Conservation (phyloP, 2,329 filamentous ascomycete genomes). For the Microcyclosporella mali region DNA sequence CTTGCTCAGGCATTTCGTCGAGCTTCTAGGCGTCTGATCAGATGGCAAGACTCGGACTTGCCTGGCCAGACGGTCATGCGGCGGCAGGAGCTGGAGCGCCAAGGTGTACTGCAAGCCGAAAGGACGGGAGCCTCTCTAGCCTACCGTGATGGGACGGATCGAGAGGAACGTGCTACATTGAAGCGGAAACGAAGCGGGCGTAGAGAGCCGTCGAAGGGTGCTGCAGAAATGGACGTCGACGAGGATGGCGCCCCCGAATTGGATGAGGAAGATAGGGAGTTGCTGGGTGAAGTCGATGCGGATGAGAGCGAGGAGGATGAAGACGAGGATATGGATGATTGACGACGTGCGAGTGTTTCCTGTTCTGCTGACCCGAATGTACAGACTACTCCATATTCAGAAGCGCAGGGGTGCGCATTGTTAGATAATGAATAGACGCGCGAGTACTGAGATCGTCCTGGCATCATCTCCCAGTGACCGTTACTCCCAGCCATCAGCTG, state of each 20-base stretch:
- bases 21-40: slow-evolving; percentile 57
- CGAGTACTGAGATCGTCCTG: too few relatives aligned
- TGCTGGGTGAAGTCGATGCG: slow-evolving; percentile 34
- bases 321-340: slow-evolving; percentile 25
- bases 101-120: slow-evolving; percentile 3
- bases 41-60: slow-evolving; percentile 54
- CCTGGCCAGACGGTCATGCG: slow-evolving; percentile 24
- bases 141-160: too few relatives aligned
- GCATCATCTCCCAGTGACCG: too few relatives aligned
- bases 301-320: slow-evolving; percentile 34
- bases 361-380: neutral
- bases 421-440: too few relatives aligned
- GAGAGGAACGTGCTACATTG: too few relatives aligned
- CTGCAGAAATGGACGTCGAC: slow-evolving; percentile 18
- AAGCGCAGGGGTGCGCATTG: too few relatives aligned
- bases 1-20: slow-evolving; percentile 62
- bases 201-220: slow-evolving; percentile 6
- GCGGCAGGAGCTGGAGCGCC: slow-evolving; percentile 18
- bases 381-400: too few relatives aligned
- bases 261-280: slow-evolving; percentile 35
- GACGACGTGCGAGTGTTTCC: neutral
- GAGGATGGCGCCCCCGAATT: slow-evolving; percentile 15
- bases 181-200: too few relatives aligned
- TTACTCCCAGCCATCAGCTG: too few relatives aligned
- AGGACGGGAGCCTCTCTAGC: neutral